Percentiles rank a stretch among this genome's conserved stretches.
phyloP scores from a whole-genome alignment of 2,329 filamentous ascomycete genomes.

The Aspergillus sergii region DNA sequence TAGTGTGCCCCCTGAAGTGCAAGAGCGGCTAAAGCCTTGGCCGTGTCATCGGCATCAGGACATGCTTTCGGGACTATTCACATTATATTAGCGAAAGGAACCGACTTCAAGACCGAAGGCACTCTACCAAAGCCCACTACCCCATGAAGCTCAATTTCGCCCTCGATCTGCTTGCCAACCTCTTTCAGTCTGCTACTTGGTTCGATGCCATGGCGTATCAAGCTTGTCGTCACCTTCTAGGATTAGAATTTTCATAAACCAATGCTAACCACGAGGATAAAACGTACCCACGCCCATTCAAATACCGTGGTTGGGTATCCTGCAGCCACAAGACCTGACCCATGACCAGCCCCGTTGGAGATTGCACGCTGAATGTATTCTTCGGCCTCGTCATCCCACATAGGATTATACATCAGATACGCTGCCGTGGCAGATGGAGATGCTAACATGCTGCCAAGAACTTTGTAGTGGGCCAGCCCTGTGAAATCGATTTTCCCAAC shows the following conservation, averaged over 20 bases:
- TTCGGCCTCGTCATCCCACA: slow-evolving; percentile 3
- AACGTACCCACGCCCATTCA: slow-evolving; percentile 4
- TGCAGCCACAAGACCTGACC: neutral
- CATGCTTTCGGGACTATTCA: neutral
- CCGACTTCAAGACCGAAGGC: neutral
- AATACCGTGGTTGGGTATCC: slow-evolving; percentile 6
- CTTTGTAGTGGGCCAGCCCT: neutral
- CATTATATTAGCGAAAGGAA: neutral
- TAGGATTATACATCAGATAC: slow-evolving; percentile 6
- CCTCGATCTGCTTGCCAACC: neutral
- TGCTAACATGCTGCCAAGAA: slow-evolving; percentile 1
- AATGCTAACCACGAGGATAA: too few species aligned
- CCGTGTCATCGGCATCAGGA: slow-evolving; percentile 2
- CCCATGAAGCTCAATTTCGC: neutral
- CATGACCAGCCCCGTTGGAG: neutral
- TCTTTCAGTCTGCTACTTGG: neutral
- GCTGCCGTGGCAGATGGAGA: slow-evolving; percentile 1
- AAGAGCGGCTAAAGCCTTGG: neutral
- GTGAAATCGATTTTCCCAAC: neutral
- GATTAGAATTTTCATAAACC: too few species aligned
- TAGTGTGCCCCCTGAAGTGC: neutral
- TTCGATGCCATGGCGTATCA: neutral
- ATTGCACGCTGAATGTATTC: neutral
- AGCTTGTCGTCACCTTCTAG: neutral
- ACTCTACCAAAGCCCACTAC: neutral